Base-by-base conservation (phyloP, 345 rosid genomes). In the Camelina hispida region DNA sequence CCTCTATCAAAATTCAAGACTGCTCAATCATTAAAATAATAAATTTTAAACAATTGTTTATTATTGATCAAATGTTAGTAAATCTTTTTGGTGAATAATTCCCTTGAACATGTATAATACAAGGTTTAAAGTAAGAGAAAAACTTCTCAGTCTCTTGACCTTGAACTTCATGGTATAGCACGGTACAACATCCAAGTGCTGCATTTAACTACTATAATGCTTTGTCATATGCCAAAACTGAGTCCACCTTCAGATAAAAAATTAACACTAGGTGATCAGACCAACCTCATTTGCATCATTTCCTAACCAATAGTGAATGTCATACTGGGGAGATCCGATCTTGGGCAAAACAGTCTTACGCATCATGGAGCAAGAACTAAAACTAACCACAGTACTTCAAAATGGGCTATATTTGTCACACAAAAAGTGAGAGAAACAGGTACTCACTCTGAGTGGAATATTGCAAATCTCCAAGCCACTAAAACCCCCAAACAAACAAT, bases 251-350 rank as follows among this genome's bases (percentile, higher is more conserved):
- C 67, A 79, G 68, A 83, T 30, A 47, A 23, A 23, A 23, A 23
- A 23, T 23, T 23, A 23, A 23, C 25, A 23, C 25, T 23, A 23
- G 25, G 25, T 23, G 25, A 23, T 23, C 3, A 23, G 25, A 23
- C 25, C 1, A 17, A 87, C 97, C 94, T 88, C 67, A 43, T 76
- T 84, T 51, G 91, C 89, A 58, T 87, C 84, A 65, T 78, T 85
- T 77, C 98, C 96, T 9, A 86, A 62, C 98, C 98, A 93, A 69
- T 88, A 93, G 77, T 93, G 98, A 62, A 93, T 83, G 59, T 87
- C 91, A 67, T 87, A 82, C 70, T 78, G 86, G 23, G 83, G 83
- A 72, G 84, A 59, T 23, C 88, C 89, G 15, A 69, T 77, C 84
- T 84, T 88, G 28, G 72, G 80, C 78, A 83, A 44, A 79, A 76